A percentile compares a stretch with the other conserved stretches of the same genome.
Conservation (phyloP, 1,139 yeast species). For the Kodamaea anthophila region DNA sequence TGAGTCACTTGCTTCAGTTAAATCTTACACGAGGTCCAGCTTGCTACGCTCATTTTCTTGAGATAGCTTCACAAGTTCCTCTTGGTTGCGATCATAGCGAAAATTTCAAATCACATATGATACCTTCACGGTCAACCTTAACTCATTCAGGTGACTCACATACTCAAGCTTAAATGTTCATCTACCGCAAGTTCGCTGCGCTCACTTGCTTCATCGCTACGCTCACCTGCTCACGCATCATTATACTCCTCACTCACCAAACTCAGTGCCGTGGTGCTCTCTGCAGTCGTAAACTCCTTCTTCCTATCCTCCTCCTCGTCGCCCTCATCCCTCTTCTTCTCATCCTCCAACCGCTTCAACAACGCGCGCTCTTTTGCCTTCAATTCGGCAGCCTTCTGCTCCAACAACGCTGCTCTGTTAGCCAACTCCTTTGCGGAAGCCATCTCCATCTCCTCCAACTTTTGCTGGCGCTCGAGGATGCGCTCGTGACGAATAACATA, state of each 20-base stretch:
- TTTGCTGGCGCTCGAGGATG: conserved; percentile 67
- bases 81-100: too few relatives aligned
- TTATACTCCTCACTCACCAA: conserved; percentile 3
- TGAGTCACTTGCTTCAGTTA: too few relatives aligned
- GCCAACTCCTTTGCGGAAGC: conserved; percentile 71
- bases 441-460: conserved; percentile 71
- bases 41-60: too few relatives aligned
- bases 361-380: conserved; percentile 58
- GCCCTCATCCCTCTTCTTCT: conserved; percentile 12
- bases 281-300: conserved; percentile 5
- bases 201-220: not conserved
- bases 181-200: not conserved
- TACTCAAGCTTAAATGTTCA: not conserved
- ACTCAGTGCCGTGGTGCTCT: conserved; percentile 5
- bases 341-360: conserved; percentile 32
- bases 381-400: conserved; percentile 67
- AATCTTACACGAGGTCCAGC: too few relatives aligned
- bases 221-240: not conserved
- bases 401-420: conserved; percentile 66
- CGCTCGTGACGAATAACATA: conserved; percentile 73
- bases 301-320: too few relatives aligned
- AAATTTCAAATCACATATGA: too few relatives aligned
- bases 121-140: too few relatives aligned
- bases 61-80: too few relatives aligned
- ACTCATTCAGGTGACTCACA: too few relatives aligned